phyloP scores from a whole-genome alignment of 805 yeast genomes.

The Candida hispaniensis region DNA sequence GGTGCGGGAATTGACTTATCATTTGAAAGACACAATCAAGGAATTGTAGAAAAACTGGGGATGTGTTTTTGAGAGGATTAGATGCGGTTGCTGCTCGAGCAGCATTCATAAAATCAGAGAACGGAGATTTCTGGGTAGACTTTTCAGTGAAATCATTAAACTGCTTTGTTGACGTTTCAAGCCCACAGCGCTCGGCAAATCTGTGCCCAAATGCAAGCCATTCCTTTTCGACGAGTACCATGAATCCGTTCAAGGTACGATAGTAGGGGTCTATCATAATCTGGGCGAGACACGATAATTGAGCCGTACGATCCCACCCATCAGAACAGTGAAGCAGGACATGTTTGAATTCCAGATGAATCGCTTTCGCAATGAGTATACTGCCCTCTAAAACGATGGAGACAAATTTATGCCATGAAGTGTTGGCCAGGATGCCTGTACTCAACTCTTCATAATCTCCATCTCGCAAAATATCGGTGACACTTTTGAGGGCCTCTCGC shows the following conservation, averaged over 20 bases:
- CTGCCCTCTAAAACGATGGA: slow-evolving; percentile 61
- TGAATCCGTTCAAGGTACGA: slow-evolving; percentile 81
- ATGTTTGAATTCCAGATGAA: slow-evolving; percentile 73
- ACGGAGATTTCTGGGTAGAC: slow-evolving; percentile 3
- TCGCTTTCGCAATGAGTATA: slow-evolving; percentile 67
- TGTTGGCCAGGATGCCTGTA: slow-evolving; percentile 36
- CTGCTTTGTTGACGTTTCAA: slow-evolving; percentile 32
- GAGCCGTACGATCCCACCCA: slow-evolving; percentile 98
- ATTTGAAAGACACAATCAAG: slow-evolving; percentile 82
- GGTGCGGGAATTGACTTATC: slow-evolving; percentile 52
- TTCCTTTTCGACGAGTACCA: slow-evolving; percentile 78
- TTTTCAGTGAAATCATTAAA: slow-evolving; percentile 4
- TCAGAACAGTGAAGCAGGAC: slow-evolving; percentile 89
- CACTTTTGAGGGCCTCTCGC: slow-evolving; percentile 65
- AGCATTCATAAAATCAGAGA: slow-evolving; percentile 12
- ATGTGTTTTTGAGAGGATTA: slow-evolving; percentile 49
- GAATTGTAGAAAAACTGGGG: slow-evolving; percentile 92
- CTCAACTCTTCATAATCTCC: slow-evolving; percentile 49
- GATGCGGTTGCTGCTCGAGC: slow-evolving; percentile 31
- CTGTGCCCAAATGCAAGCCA: slow-evolving; percentile 94
- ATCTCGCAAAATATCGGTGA: slow-evolving; percentile 53
- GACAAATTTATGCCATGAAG: slow-evolving; percentile 72
- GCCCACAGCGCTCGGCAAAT: slow-evolving; percentile 75
- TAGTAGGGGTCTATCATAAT: slow-evolving; percentile 83
- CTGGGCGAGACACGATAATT: slow-evolving; percentile 72